Evolutionary conservation across 106 monocot genomes (phyloP), one percentile per base, ranked within the genome.

Genomic region (Dendrobium nobile): DNA sequence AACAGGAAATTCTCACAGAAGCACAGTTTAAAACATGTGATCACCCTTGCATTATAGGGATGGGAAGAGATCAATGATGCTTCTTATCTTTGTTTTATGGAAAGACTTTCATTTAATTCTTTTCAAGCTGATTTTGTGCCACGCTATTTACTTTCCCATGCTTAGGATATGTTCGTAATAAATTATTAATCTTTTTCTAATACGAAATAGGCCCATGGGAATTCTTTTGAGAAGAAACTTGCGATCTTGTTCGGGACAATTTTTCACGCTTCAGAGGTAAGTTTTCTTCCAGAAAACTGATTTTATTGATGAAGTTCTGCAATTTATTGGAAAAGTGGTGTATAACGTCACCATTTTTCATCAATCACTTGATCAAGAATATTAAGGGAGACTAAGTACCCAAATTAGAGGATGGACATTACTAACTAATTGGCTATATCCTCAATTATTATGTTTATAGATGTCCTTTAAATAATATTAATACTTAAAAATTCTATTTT

Each of bases 191-290:
- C 8, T 19, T 24, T 76, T 80, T 72, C 79, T 31, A 44, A n/a
- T 79, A 22, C 78, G 41, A 77, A 64, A 77, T 79, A 95, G 95
- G 79, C 83, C 80, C 90, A 80, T 80, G 95, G 95, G 84, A 92
- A 95, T 87, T 95, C 95, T 65, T 95, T 92, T 79, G 77, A 87
- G 65, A 95, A 95, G 86, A 95, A 90, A 78, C 80, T 90, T 1
- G 58, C 85, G n/a, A 59, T 84, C 82, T 87, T 95, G 54, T 92
- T 92, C 80, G 92, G 92, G 27, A 59, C 79, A 18, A 61, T 78
- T 78, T 15, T 79, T 28, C 90, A 86, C 77, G 37, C 64, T 65
- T 84, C 82, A 40, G 94, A 94, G 86, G 94, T 88, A 80, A 84
- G 33, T 77, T 6, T 41, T 19, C 47, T 72, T 24, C 43, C 67